Conservation (phyloP, 2,329 filamentous ascomycete genomes). For the Decorospora gaudefroyi region DNA sequence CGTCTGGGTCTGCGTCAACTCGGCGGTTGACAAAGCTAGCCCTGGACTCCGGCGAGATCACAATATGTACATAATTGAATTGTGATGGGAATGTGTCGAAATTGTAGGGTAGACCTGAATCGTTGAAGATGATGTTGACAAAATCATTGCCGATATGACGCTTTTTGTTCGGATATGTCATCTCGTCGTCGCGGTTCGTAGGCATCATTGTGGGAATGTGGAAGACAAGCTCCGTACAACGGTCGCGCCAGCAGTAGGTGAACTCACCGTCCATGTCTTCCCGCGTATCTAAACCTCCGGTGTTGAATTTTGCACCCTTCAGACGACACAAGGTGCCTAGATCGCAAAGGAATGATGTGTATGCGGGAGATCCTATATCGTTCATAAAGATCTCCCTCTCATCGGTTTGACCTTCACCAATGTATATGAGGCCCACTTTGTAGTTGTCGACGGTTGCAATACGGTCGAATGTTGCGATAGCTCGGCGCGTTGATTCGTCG, state of each 20-base stretch:
- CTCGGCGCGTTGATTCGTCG: slow-evolving; percentile 71
- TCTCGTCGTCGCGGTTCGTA: slow-evolving; percentile 75
- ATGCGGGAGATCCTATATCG: slow-evolving; percentile 82
- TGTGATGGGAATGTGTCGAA: slow-evolving; percentile 93
- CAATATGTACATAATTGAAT: slow-evolving; percentile 96
- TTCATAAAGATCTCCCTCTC: slow-evolving; percentile 88
- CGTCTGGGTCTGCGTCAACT: slow-evolving; percentile 49
- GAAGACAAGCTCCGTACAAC: slow-evolving; percentile 93
- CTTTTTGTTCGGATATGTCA: slow-evolving; percentile 79
- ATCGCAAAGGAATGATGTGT: slow-evolving; percentile 79
- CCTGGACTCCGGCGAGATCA: slow-evolving; percentile 85
- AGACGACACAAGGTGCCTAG: slow-evolving; percentile 82
- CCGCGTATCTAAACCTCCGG: slow-evolving; percentile 82
- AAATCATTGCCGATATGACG: slow-evolving; percentile 95
- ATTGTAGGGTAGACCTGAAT: slow-evolving; percentile 84
- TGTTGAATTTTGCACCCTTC: slow-evolving; percentile 85
- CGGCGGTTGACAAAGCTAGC: slow-evolving; percentile 69
- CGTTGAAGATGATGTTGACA: slow-evolving; percentile 98
- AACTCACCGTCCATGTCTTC: slow-evolving; percentile 81
- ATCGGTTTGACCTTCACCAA: slow-evolving; percentile 80
- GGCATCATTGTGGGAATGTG: slow-evolving; percentile 98
- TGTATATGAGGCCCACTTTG: slow-evolving; percentile 93
- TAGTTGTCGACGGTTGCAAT: slow-evolving; percentile 91
- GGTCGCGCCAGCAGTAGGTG: slow-evolving; percentile 91
- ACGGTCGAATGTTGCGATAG: slow-evolving; percentile 80